These are phyloP conservation scores for Caloboletus firmus DNA, from an alignment of 1,284 basidiomycete genomes.

Conservation along the genomic window DNA sequence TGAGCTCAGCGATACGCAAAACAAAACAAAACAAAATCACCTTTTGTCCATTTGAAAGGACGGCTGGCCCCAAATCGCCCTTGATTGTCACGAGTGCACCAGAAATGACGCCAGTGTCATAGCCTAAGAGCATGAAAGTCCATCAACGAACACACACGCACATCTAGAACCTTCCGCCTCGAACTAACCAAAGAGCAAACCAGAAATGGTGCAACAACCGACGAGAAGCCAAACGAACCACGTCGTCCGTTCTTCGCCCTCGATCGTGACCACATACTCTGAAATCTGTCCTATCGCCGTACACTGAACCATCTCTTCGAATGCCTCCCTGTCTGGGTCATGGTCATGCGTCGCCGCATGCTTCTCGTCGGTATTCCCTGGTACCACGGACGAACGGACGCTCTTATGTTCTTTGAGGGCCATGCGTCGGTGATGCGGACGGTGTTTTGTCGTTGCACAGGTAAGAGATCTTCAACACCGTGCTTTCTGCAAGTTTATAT, in stretches of 20 bases:
- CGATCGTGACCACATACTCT: constrained; percentile 61
- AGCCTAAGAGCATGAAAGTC: constrained; percentile 47
- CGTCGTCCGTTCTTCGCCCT: constrained; percentile 68
- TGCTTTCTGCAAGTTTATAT: background rate
- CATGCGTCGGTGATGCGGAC: constrained; percentile 8
- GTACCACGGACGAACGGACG: background rate
- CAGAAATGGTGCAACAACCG: constrained; percentile 68
- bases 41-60: constrained; percentile 66
- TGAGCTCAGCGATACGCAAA: background rate
- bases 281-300: constrained; percentile 50
- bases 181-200: constrained; percentile 68
- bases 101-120: constrained; percentile 80
- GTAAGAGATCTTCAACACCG: background rate
- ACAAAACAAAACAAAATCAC: constrained; percentile 34
- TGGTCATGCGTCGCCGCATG: background rate
- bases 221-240: constrained; percentile 74
- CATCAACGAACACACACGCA: background rate
- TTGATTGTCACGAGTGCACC: constrained; percentile 75
- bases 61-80: constrained; percentile 60
- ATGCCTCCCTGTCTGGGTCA: constrained; percentile 2
- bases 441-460: background rate
- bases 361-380: constrained; percentile 4
- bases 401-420: background rate
- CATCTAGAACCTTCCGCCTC: background rate
- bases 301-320: constrained; percentile 18